Conservation (phyloP, 2,329 filamentous ascomycete genomes). For the Cladophialophora psammophila region DNA sequence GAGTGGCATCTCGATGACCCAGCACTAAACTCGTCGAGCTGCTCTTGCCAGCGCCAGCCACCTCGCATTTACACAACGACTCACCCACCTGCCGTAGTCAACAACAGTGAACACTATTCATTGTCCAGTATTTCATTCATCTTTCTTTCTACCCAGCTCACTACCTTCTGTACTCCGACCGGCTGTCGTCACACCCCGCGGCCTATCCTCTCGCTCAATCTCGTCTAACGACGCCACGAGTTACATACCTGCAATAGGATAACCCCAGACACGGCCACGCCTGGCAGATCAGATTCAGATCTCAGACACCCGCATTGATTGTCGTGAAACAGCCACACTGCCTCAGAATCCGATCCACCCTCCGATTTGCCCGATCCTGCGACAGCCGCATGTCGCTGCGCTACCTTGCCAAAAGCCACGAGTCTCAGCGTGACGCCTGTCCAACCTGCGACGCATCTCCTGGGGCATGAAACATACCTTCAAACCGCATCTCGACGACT, state of each 20-base stretch:
- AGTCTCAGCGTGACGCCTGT: conserved; percentile 13
- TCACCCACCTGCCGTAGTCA: conserved; percentile 10
- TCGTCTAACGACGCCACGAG: conserved; percentile 11
- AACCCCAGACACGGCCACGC: conserved; percentile 10
- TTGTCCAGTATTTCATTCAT: background rate
- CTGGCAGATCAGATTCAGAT: conserved; percentile 17
- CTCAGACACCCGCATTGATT: conserved; percentile 15
- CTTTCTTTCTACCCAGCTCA: background rate
- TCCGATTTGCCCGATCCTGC: conserved; percentile 20
- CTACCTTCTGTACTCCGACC: too few relatives aligned
- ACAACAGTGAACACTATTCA: conserved; percentile 1
- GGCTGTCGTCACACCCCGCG: too few relatives aligned
- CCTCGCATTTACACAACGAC: background rate
- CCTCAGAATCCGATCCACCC: conserved; percentile 24
- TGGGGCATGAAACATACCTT: conserved; percentile 27
- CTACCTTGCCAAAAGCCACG: conserved; percentile 13
- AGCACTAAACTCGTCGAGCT: background rate
- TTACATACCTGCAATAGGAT: conserved; percentile 14
- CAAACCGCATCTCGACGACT: conserved; percentile 11
- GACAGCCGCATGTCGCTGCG: conserved; percentile 8
- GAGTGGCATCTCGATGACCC: background rate
- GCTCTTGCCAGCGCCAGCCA: conserved; percentile 5
- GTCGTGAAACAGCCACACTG: conserved; percentile 32
- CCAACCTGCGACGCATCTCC: conserved; percentile 25
- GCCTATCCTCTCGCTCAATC: conserved; percentile 11